phyloP scores from a whole-genome alignment of 306 rosid genomes.

The Quillaja saponaria region DNA sequence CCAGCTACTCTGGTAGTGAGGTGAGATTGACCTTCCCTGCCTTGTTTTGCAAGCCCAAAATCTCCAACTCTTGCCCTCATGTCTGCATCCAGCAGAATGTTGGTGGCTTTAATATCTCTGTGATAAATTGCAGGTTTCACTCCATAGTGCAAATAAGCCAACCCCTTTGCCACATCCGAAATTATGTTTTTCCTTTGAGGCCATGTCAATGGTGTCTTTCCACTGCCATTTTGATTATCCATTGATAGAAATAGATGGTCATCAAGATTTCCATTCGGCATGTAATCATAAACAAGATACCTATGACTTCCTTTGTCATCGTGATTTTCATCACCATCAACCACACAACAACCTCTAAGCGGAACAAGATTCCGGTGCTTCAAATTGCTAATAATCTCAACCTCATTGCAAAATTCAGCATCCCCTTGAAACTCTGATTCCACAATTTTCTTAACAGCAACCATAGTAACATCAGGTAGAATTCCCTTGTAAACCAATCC shows the following conservation, averaged over 20 bases:
- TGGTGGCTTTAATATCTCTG: constrained; percentile 92
- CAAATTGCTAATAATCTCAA: constrained; percentile 88
- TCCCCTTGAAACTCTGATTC: constrained; percentile 91
- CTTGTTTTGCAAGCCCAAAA: constrained; percentile 93
- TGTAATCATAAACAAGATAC: constrained; percentile 83
- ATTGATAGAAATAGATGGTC: constrained; percentile 54
- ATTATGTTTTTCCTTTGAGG: constrained; percentile 83
- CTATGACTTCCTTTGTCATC: constrained; percentile 61
- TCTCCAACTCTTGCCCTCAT: constrained; percentile 94
- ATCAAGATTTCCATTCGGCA: constrained; percentile 93
- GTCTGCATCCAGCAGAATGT: constrained; percentile 79
- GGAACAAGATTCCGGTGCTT: constrained; percentile 91
- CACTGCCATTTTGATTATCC: constrained; percentile 31
- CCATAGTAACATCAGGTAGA: constrained; percentile 67
- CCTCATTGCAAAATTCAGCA: constrained; percentile 88
- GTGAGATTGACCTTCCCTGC: constrained; percentile 94
- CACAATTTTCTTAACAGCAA: constrained; percentile 73
- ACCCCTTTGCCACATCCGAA: constrained; percentile 88
- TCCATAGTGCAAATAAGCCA: constrained; percentile 91
- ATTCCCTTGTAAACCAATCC: constrained; percentile 82
- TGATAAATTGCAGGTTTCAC: constrained; percentile 90
- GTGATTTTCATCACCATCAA: constrained; percentile 48
- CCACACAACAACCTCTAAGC: constrained; percentile 87
- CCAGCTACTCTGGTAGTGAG: constrained; percentile 98
- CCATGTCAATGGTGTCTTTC: constrained; percentile 68